Evolutionary conservation across 192 early-diverging fungal genomes (phyloP), one percentile per base, ranked within the genome.

Genomic region (Podila verticillata): DNA sequence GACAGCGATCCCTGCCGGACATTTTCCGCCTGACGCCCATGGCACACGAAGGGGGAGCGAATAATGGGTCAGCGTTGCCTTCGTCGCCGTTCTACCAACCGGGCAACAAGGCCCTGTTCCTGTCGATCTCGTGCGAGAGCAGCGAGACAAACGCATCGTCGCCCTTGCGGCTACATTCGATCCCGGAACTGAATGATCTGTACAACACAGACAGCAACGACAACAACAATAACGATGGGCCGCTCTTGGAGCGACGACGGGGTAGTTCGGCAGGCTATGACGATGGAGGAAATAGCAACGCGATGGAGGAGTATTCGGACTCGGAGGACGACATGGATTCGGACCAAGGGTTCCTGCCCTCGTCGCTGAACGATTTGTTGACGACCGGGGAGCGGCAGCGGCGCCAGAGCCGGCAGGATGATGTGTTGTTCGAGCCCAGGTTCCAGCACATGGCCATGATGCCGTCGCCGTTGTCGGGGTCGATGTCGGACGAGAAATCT

Each of bases 331-430:
- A 68, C 29, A 65, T 44, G 63, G 58, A 56, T 13, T 62, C 60
- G 12, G 75, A 79, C 12, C 75, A 79, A 74, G 83, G 75, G 26
- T 74, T 84, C 57, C 44, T 89, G 9, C 87, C 87, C 0, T 83
- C 87, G 13, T 89, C 87, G 4, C 66, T 89, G 17, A 89, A 87
- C 61, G 87, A 89, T 51, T 66, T 89, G 3, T 66, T 89, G 67
- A 89, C 87, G 10, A 78, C 84, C 13, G 67, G 58, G 20, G 87
- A 86, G 73, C 72, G 83, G 28, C 74, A 84, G 64, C 66, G 83
- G 30, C 73, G 83, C 61, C 73, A 77, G 57, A 82, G 83, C 48
- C 61, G 74, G 35, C 83, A 84, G 29, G 83, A 84, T 26, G 83
- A 82, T 12, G 30, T 66, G 48, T 65, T 17, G 12, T 19, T 22